Base-by-base conservation (phyloP, 23 red algal species). In the Agarophyton chilense region DNA sequence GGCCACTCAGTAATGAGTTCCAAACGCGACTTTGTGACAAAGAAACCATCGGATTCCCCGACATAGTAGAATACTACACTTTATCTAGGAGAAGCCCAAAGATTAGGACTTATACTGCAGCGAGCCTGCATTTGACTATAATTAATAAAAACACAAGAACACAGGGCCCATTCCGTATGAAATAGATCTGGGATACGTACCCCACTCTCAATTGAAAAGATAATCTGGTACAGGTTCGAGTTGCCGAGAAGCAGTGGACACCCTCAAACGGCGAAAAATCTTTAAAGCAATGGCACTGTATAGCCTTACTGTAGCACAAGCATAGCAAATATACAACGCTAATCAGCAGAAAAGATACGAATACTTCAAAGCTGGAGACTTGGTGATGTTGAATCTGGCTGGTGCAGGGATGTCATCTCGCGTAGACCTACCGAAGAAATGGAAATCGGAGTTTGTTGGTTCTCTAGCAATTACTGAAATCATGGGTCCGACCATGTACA, bases 91-190 rank as follows among this genome's bases (percentile, higher is more conserved):
- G 24, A 6, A 60, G 4, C 81, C 60, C 6, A 28, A 87, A 1
- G 64, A 57, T 49, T 87, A 42, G 83, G 44, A 32, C 34, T 36
- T 32, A 21, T 26, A 33, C 1, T 31, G 51, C 44, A 34, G 18
- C 9, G 66, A 12, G 35, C 0, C 75, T 11, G 66, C 74, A 32
- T 72, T 87, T 55, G 66, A 56, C 1, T 74, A 74, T 21, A 87
- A 76, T 32, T 35, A 22, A 22, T 24, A 0, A 3, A 56, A 45
- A 46, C 83, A 87, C 18, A 24, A 31, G 3, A 71, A 46, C 83
- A 87, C 83, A 10, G 52, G 52, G 4, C 39, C 75, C 12, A 41
- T 65, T 11, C 61, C 66, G 2, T 87, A 75, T 39, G 61, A 87
- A 39, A 46, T 86, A 17, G 82, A 86, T 35, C 65, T 73, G 2